Percentiles rank a stretch among this genome's conserved stretches.
phyloP scores from a whole-genome alignment of 805 yeast species.

The Schwanniomyces yamadae region DNA sequence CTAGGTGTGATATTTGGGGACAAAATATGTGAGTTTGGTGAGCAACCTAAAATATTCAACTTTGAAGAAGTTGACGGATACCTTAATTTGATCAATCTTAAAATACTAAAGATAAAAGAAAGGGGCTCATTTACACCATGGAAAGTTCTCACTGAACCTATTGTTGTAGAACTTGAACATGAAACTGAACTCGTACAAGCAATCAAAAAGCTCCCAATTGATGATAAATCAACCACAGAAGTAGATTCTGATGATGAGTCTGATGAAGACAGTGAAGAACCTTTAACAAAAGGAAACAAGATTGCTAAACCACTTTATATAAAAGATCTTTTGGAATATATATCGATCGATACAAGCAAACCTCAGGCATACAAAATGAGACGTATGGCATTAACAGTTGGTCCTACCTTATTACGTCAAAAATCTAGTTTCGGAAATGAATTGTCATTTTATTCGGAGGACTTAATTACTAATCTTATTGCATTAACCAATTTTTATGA shows the following conservation, averaged over 20 bases:
- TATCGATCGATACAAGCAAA: constrained; percentile 46
- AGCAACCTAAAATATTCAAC: constrained; percentile 30
- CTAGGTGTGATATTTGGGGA: constrained; percentile 63
- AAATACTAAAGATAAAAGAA: constrained; percentile 18
- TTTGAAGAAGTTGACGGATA: constrained; percentile 32
- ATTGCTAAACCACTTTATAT: constrained; percentile 62
- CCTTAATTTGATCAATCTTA: constrained; percentile 16
- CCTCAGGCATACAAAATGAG: constrained; percentile 49
- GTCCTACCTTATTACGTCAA: constrained; percentile 61
- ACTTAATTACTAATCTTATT: constrained; percentile 49
- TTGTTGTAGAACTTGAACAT: constrained; percentile 19
- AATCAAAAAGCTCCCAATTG: background rate
- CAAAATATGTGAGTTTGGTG: constrained; percentile 33
- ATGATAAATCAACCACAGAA: constrained; percentile 8
- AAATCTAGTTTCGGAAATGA: constrained; percentile 64
- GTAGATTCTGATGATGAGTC: constrained; percentile 16
- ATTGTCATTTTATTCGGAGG: constrained; percentile 55
- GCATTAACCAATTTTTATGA: constrained; percentile 58
- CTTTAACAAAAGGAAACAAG: constrained; percentile 32
- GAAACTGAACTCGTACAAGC: constrained; percentile 6
- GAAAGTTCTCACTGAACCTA: constrained; percentile 16
- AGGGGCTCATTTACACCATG: constrained; percentile 12
- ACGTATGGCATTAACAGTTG: constrained; percentile 47
- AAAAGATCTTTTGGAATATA: constrained; percentile 64
- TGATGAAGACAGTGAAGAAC: constrained; percentile 56